A percentile compares a stretch with the other conserved stretches of the same genome.
Evolutionary conservation across 768 basidiomycete genomes (phyloP).

Genomic region (Podaxis sp.): DNA sequence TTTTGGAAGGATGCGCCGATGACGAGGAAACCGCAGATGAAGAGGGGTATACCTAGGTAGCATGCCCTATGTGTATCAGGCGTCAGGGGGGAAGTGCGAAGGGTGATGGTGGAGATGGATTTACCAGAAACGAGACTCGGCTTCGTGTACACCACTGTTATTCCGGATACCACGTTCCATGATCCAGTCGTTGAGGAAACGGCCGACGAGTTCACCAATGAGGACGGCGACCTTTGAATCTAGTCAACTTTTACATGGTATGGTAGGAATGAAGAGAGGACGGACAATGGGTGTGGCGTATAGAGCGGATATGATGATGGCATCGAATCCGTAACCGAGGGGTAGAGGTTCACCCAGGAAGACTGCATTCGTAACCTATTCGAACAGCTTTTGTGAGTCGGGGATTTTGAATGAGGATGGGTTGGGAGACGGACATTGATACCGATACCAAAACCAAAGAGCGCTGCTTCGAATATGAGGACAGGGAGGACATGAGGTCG

Average conservation of each 20-base stretch:
- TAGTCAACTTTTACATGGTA: neutral
- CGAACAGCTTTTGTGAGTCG: constrained; percentile 18
- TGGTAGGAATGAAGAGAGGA: neutral
- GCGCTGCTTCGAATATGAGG: constrained; percentile 47
- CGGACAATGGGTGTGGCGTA: constrained; percentile 37
- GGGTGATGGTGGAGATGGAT: neutral
- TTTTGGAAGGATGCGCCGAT: constrained; percentile 52
- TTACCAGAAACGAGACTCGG: constrained; percentile 50
- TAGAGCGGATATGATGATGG: constrained; percentile 35
- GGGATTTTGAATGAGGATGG: neutral
- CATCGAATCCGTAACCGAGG: constrained; percentile 34
- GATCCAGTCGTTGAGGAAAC: constrained; percentile 35
- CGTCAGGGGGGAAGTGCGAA: neutral
- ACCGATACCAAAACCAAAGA: constrained; percentile 34
- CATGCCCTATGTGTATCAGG: constrained; percentile 37
- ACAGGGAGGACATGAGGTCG: constrained; percentile 57
- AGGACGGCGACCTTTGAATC: constrained; percentile 30
- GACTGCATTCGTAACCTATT: constrained; percentile 30
- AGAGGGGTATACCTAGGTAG: constrained; percentile 52
- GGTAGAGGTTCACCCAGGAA: constrained; percentile 23
- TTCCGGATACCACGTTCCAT: constrained; percentile 29
- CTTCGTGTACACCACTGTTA: constrained; percentile 39
- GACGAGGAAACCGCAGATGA: constrained; percentile 51
- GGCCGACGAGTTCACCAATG: constrained; percentile 35
- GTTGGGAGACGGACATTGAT: constrained; percentile 32